Percentiles rank a stretch among this genome's conserved stretches.
phyloP scores from a whole-genome alignment of 2,329 filamentous ascomycete species.

The Aspergillus jensenii region DNA sequence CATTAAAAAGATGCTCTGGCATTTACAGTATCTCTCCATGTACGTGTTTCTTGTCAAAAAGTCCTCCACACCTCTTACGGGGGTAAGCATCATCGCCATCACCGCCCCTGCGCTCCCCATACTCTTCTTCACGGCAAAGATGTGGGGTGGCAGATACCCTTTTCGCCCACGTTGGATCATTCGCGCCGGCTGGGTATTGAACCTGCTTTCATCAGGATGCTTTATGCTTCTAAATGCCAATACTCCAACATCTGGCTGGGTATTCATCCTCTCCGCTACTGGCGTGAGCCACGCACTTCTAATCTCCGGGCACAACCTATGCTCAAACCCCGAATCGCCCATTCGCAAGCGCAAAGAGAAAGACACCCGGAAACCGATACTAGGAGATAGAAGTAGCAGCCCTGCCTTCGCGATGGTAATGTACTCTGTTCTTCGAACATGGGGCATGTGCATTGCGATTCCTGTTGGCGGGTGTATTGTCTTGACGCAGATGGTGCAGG shows the following conservation, averaged over 20 bases:
- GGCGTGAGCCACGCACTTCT: slow-evolving; percentile 47
- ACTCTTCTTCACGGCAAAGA: slow-evolving; percentile 21
- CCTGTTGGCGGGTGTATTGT: slow-evolving; percentile 42
- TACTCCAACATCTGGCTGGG: slow-evolving; percentile 37
- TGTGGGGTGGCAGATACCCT: slow-evolving; percentile 9
- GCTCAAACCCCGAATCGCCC: slow-evolving; percentile 24
- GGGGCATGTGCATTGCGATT: slow-evolving; percentile 49
- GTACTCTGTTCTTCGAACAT: slow-evolving; percentile 40
- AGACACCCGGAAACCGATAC: background rate
- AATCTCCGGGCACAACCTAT: slow-evolving; percentile 42
- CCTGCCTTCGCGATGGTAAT: slow-evolving; percentile 31
- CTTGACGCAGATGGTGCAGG: slow-evolving; percentile 36
- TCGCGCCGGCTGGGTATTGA: slow-evolving; percentile 43
- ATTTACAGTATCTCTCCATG: slow-evolving; percentile 45
- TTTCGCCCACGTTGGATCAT: slow-evolving; percentile 41
- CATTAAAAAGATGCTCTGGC: slow-evolving; percentile 37
- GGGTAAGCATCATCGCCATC: slow-evolving; percentile 40
- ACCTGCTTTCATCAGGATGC: slow-evolving; percentile 37
- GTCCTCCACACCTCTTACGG: slow-evolving; percentile 34
- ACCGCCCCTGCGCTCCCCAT: slow-evolving; percentile 27
- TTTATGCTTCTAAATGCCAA: slow-evolving; percentile 35
- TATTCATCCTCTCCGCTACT: slow-evolving; percentile 37
- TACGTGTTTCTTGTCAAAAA: slow-evolving; percentile 41
- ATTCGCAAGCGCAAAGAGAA: background rate
- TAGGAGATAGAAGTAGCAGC: background rate